These are phyloP conservation scores for Orychophragmus violaceus DNA, from an alignment of 345 rosid species.

Conservation along the genomic window DNA sequence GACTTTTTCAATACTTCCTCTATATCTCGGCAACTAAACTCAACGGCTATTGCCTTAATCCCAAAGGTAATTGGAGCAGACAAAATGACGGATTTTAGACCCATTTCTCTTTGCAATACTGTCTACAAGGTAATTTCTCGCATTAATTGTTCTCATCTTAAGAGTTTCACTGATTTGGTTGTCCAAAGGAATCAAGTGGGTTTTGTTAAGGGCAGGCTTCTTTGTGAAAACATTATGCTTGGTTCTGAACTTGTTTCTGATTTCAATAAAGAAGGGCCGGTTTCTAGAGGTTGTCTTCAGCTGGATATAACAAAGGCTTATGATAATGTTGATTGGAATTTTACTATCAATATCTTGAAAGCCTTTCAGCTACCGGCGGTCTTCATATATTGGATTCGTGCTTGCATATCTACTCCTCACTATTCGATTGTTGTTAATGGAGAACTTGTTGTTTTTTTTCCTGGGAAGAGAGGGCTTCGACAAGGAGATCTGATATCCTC, in stretches of 20 bases:
- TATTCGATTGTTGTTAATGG: background rate
- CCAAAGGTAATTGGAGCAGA: background rate
- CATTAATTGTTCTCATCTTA: background rate
- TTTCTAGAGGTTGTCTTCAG: background rate
- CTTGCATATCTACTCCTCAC: background rate
- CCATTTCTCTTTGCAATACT: background rate
- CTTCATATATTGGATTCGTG: background rate
- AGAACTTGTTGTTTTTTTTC: background rate
- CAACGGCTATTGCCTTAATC: too few species aligned
- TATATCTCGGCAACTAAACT: background rate
- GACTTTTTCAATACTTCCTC: too few species aligned
- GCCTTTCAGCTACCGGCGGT: background rate
- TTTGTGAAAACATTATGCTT: too few species aligned
- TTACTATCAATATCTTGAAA: background rate
- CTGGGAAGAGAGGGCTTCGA: background rate
- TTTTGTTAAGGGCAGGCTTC: background rate
- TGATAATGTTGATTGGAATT: background rate
- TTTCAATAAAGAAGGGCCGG: background rate
- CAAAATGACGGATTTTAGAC: background rate
- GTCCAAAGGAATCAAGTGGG: background rate
- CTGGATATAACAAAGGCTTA: background rate
- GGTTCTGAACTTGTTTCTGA: background rate
- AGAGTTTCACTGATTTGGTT: too few species aligned
- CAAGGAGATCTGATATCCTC: background rate
- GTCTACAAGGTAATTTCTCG: background rate